Conservation (phyloP, 176 grass and related monocot species). For the Pontederia paniculata region DNA sequence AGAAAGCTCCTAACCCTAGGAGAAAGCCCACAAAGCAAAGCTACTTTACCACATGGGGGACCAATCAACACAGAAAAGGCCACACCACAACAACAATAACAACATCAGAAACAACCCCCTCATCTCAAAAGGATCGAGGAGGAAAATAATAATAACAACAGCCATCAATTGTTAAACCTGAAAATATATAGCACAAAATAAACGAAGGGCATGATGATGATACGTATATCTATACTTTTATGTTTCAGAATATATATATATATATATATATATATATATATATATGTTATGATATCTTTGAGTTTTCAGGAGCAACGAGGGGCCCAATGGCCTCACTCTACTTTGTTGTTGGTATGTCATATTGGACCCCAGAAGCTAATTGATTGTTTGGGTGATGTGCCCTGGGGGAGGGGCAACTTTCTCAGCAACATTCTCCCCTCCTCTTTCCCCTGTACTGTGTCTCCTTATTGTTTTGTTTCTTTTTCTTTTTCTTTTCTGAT, state of each 20-base stretch:
- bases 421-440: conserved; percentile 20
- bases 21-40: background rate
- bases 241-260: too few relatives aligned
- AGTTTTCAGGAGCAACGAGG: background rate
- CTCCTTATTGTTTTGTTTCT: background rate
- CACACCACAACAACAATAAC: background rate
- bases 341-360: background rate
- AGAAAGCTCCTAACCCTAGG: background rate
- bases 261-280: too few relatives aligned
- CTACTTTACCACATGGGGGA: conserved; percentile 1
- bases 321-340: background rate
- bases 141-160: too few relatives aligned
- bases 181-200: too few relatives aligned
- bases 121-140: too few relatives aligned
- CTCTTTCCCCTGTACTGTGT: conserved; percentile 2
- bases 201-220: too few relatives aligned
- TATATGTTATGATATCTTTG: too few relatives aligned
- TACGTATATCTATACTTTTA: too few relatives aligned
- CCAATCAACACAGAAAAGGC: background rate
- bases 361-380: conserved; percentile 4
- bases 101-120: too few relatives aligned
- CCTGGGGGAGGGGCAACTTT: conserved; percentile 25
- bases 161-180: too few relatives aligned
- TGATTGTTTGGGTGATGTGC: conserved; percentile 30
- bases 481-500: background rate